Evolutionary conservation across 257 asterid species (phyloP).

Genomic region (Solanum infundibuliforme): DNA sequence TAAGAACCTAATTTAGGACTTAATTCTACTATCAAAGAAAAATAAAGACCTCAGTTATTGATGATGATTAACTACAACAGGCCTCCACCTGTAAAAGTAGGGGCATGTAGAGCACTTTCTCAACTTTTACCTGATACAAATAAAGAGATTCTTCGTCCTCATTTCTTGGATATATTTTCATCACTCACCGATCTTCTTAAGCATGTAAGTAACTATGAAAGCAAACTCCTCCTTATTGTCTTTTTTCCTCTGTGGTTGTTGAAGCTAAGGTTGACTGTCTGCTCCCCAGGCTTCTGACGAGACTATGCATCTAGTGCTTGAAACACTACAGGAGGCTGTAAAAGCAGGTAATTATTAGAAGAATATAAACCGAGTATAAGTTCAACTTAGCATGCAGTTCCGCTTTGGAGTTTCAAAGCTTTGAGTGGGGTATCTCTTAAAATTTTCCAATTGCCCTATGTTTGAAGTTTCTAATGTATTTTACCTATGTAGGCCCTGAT

Average conservation of each 20-base stretch:
- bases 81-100: slow-evolving; percentile 89
- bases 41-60: not conserved
- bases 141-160: slow-evolving; percentile 50
- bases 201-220: slow-evolving; percentile 36
- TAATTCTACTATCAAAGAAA: not conserved
- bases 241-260: not conserved
- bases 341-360: slow-evolving; percentile 56
- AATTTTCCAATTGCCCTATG: not conserved
- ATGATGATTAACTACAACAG: slow-evolving; percentile 29
- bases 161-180: slow-evolving; percentile 54
- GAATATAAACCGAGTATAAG: not conserved
- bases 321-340: slow-evolving; percentile 79
- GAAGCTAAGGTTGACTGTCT: slow-evolving; percentile 11
- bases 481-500: slow-evolving; percentile 49
- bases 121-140: slow-evolving; percentile 74
- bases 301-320: slow-evolving; percentile 95
- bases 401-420: not conserved
- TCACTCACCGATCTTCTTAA: slow-evolving; percentile 82
- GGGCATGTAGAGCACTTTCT: slow-evolving; percentile 90
- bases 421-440: not conserved
- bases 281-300: slow-evolving; percentile 86
- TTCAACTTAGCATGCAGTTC: not conserved
- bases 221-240: not conserved
- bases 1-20: slow-evolving; percentile 28
- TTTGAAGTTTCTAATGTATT: not conserved